Percentiles rank a stretch among this genome's conserved stretches.
Conservation (phyloP, 2,329 filamentous ascomycete species). For the Pestalotiopsis sp. region DNA sequence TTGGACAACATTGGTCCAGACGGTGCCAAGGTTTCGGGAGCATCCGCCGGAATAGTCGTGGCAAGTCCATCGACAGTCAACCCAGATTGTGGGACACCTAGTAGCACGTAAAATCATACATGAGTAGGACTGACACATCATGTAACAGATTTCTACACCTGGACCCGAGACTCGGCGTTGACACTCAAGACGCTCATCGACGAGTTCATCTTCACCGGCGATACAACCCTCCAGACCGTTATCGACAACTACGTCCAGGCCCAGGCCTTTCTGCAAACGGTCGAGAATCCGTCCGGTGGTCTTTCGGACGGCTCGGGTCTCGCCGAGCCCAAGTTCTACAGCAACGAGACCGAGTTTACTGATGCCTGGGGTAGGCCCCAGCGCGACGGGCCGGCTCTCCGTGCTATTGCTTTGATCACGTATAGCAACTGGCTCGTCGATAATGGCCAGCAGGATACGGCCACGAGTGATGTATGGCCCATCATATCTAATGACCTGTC, state of each 20-base stretch:
- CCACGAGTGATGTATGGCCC: constrained; percentile 52
- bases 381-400: constrained; percentile 61
- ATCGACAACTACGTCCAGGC: constrained; percentile 57
- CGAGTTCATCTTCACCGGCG: constrained; percentile 47
- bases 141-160: constrained; percentile 63
- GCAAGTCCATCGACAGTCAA: constrained; percentile 55
- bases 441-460: constrained; percentile 43
- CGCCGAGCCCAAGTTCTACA: constrained; percentile 59
- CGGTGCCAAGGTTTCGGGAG: constrained; percentile 50
- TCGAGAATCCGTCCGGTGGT: constrained; percentile 55
- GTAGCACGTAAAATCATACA: too few species aligned
- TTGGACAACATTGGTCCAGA: constrained; percentile 58
- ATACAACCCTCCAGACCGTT: constrained; percentile 44
- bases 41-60: constrained; percentile 53
- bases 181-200: constrained; percentile 56
- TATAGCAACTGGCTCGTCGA: constrained; percentile 56
- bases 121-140: too few species aligned
- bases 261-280: constrained; percentile 53
- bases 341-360: constrained; percentile 51
- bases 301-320: constrained; percentile 49
- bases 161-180: constrained; percentile 58
- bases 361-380: constrained; percentile 62
- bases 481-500: constrained; percentile 59
- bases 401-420: constrained; percentile 57
- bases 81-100: constrained; percentile 50